Evolutionary conservation across 495 filamentous ascomycete genomes (phyloP).

Genomic region (Patellaria atrata): DNA sequence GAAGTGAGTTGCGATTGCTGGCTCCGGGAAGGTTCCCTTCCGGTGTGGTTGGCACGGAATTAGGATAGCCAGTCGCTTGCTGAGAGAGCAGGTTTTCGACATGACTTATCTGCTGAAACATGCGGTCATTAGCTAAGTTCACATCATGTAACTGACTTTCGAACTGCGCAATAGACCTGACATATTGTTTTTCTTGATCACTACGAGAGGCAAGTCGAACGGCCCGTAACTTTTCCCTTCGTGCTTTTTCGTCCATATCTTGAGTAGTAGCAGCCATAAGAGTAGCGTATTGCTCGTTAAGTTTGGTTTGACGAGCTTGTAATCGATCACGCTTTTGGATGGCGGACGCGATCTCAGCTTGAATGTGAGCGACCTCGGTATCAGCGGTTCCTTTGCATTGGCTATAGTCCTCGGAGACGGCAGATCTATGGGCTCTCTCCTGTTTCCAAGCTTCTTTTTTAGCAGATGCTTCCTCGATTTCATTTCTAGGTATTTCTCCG

Average conservation of each 20-base stretch:
- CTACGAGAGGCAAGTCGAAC: slow-evolving; percentile 49
- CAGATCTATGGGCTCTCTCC: slow-evolving; percentile 47
- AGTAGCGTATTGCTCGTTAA: slow-evolving; percentile 63
- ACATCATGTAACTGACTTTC: slow-evolving; percentile 15
- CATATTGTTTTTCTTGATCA: slow-evolving; percentile 37
- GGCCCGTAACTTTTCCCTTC: slow-evolving; percentile 53
- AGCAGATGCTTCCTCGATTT: slow-evolving; percentile 43
- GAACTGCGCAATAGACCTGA: slow-evolving; percentile 23
- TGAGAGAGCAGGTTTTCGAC: slow-evolving; percentile 14
- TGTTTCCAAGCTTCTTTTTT: slow-evolving; percentile 48
- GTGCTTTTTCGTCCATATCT: slow-evolving; percentile 59
- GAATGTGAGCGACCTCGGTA: slow-evolving; percentile 45
- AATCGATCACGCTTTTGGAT: slow-evolving; percentile 68
- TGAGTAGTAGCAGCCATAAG: slow-evolving; percentile 64
- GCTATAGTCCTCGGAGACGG: slow-evolving; percentile 43
- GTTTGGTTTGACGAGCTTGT: slow-evolving; percentile 55
- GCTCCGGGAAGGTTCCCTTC: slow-evolving; percentile 24
- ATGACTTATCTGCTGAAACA: slow-evolving; percentile 15
- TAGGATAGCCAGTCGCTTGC: slow-evolving; percentile 9
- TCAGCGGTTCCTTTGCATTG: slow-evolving; percentile 48
- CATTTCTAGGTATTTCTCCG: slow-evolving; percentile 52
- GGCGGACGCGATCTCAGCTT: slow-evolving; percentile 50
- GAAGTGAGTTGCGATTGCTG: slow-evolving; percentile 8
- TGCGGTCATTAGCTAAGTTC: slow-evolving; percentile 5
- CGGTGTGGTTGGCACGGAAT: slow-evolving; percentile 22